Percentiles rank a stretch among this genome's conserved stretches.
phyloP scores from a whole-genome alignment of 371 early-diverging fungal species.

The Basidiobolus meristosporus region DNA sequence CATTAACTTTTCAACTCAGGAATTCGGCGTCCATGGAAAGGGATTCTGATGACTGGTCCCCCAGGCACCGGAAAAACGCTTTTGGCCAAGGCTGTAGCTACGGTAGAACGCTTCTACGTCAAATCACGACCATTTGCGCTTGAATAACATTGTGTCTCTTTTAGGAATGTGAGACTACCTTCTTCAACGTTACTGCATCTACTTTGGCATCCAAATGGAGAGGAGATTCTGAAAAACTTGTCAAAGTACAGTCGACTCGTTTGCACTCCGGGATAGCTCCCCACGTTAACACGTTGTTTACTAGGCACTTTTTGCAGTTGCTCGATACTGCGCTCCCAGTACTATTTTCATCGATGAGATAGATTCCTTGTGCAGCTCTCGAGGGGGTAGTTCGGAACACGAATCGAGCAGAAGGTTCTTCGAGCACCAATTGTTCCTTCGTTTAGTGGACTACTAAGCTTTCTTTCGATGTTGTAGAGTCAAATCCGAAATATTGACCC shows the following conservation, averaged over 20 bases:
- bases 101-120: conserved; percentile 18
- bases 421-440: no score
- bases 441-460: no score
- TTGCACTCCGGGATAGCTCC: not conserved
- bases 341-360: conserved; percentile 99
- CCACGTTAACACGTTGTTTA: not conserved
- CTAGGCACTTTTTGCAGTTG: conserved; percentile 98
- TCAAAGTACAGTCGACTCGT: conserved; percentile 5
- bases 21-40: conserved; percentile 59
- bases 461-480: no score
- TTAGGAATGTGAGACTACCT: conserved; percentile 46
- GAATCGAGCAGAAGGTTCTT: no score
- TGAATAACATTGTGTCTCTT: no score
- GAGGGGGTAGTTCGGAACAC: conserved; percentile 16
- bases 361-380: conserved; percentile 87
- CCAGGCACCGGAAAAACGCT: conserved; percentile 99
- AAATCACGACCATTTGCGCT: no score
- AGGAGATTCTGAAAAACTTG: conserved; percentile 90
- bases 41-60: conserved; percentile 84
- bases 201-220: conserved; percentile 88
- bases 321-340: conserved; percentile 92
- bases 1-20: no score
- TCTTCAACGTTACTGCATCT: conserved; percentile 86
- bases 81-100: conserved; percentile 99
- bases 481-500: no score